Conservation (phyloP, 2,329 filamentous ascomycete species). For the Macrophomina pseudophaseolina region DNA sequence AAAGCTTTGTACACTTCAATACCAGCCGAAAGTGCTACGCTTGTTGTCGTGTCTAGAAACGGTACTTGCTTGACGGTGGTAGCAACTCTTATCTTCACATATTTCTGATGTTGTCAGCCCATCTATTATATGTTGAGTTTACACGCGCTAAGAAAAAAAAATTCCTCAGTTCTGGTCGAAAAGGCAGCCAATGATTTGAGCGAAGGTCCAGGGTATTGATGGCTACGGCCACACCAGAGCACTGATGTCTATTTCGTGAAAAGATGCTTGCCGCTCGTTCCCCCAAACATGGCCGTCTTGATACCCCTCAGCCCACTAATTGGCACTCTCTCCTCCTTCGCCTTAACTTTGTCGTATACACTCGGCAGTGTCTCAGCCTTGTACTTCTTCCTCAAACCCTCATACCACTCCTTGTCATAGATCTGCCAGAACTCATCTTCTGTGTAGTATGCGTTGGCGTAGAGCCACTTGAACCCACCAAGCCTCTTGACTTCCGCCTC, state of each 20-base stretch:
- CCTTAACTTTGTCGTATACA: conserved; percentile 20
- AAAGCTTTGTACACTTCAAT: no score
- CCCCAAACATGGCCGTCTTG: conserved; percentile 5
- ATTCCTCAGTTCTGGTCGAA: no score
- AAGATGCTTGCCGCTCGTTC: conserved; percentile 1
- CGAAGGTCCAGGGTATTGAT: no score
- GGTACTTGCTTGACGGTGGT: no score
- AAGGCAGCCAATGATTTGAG: no score
- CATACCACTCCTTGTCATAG: conserved; percentile 67
- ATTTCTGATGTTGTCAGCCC: no score
- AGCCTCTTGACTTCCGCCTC: conserved; percentile 72
- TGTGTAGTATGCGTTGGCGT: conserved; percentile 84
- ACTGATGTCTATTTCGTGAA: not conserved
- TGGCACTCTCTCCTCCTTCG: conserved; percentile 20
- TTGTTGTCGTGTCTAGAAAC: no score
- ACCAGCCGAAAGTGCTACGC: no score
- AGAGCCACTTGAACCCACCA: conserved; percentile 84
- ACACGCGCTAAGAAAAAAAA: no score
- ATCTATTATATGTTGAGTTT: no score
- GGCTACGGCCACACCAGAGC: no score
- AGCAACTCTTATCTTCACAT: no score
- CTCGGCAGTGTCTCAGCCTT: conserved; percentile 48
- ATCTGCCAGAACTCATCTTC: conserved; percentile 71
- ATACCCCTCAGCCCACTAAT: conserved; percentile 18
- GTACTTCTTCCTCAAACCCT: conserved; percentile 67